Evolutionary conservation across 768 basidiomycete species (phyloP).

Genomic region (Tricholoma hemisulphureum): DNA sequence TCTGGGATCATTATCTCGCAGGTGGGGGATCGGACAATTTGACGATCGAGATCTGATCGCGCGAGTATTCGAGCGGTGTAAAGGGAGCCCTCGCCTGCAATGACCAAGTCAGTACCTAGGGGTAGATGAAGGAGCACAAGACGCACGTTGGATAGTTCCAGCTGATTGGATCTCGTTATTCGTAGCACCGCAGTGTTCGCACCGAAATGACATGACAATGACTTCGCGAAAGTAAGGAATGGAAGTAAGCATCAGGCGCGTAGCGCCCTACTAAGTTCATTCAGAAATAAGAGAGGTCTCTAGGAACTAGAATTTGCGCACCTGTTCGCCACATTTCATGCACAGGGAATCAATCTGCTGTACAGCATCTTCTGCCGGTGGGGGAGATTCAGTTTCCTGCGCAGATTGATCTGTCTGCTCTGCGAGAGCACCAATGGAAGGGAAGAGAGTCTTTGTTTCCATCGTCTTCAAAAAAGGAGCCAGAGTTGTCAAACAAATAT

Average conservation of each 20-base stretch:
- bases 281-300: slow-evolving; percentile 19
- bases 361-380: slow-evolving; percentile 63
- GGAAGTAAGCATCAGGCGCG: slow-evolving; percentile 83
- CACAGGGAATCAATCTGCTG: slow-evolving; percentile 90
- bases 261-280: slow-evolving; percentile 65
- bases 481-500: no score
- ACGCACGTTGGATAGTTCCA: slow-evolving; percentile 77
- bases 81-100: slow-evolving; percentile 72
- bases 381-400: slow-evolving; percentile 28
- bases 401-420: slow-evolving; percentile 38
- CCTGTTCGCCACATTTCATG: slow-evolving; percentile 92
- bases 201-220: slow-evolving; percentile 94
- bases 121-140: not conserved
- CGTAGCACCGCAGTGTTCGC: slow-evolving; percentile 82
- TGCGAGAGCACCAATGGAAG: slow-evolving; percentile 52
- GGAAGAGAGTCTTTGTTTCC: slow-evolving; percentile 39
- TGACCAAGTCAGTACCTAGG: not conserved
- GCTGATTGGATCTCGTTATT: slow-evolving; percentile 98
- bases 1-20: slow-evolving; percentile 86
- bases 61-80: slow-evolving; percentile 80
- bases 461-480: no score
- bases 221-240: slow-evolving; percentile 96
- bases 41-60: slow-evolving; percentile 82
- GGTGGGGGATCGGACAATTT: slow-evolving; percentile 85
- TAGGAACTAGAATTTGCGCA: slow-evolving; percentile 30